Base-by-base conservation (phyloP, 148 eudicot species). In the Camellia japonica region DNA sequence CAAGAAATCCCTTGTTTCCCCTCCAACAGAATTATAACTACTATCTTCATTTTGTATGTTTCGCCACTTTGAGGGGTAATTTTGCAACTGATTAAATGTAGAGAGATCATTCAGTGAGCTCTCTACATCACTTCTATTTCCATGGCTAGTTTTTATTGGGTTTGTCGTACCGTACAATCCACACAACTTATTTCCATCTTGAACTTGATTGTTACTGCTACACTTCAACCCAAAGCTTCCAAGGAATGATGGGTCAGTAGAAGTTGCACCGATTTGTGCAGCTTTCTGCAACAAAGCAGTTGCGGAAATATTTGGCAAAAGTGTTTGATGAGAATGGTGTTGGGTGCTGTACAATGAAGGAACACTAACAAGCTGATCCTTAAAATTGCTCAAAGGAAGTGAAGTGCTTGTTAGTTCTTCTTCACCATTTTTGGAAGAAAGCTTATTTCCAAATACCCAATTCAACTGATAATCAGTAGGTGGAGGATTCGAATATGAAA, bases 251-350 rank as follows among this genome's bases (percentile, higher is more conserved):
- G 80, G 84, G 59, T 87, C 84, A 74, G 80, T 70, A 5, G 93
- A 80, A 47, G 90, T 87, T 19, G 92, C 84, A 23, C 97, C 95
- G 47, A 94, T 89, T 80, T 91, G 95, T 15, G 97, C 92, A 30
- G 98, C 98, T 80, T 91, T 92, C 78, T 91, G 93, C 59, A 94
- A 64, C 46, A 94, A 82, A 78, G 98, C 98, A 9, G 98, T 95
- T 2, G 98, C 98, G 1, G 98, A 93, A 87, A 90, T 92, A 62
- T 73, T 85, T 41, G 80, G 51, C 4, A 82, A 7, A 52, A 82
- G 9, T 54, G 82, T 80, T 66, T 86, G 89, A 55, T 80, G 84
- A 55, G 74, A 38, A 56, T 61, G 73, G 51, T 88, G 87, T 76
- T 93, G 93, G 61, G 81, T 85, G 86, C 92, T 89, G 75, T 85